These are phyloP conservation scores for Suillus paluster DNA, from an alignment of 768 basidiomycete species.

Conservation along the genomic window DNA sequence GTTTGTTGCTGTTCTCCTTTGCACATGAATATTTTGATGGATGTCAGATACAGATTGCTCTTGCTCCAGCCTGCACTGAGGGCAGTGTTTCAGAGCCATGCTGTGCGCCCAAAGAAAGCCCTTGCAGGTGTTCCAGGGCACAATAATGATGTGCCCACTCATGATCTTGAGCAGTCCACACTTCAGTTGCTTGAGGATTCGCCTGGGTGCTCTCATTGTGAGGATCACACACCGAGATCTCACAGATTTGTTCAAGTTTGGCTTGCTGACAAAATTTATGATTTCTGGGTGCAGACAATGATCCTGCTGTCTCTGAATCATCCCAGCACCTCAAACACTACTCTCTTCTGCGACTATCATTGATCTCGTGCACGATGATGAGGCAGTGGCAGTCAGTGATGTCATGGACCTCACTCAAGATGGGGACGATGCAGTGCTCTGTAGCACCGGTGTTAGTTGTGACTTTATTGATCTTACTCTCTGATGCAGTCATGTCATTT, in stretches of 20 bases:
- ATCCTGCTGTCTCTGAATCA: background rate
- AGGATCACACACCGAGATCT: background rate
- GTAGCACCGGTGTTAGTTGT: background rate
- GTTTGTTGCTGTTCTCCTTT: background rate
- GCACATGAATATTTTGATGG: too few relatives aligned
- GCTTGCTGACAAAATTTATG: background rate
- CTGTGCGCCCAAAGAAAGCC: background rate
- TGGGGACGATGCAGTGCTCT: background rate
- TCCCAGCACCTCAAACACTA: too few relatives aligned
- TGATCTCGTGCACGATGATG: background rate
- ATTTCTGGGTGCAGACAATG: background rate
- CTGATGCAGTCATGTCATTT: background rate
- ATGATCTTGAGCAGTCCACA: background rate
- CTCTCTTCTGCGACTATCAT: too few relatives aligned
- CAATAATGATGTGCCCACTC: background rate
- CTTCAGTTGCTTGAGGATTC: background rate
- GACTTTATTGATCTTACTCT: background rate
- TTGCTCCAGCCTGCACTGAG: background rate
- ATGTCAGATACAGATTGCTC: background rate
- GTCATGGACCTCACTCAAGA: background rate
- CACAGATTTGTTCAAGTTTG: background rate
- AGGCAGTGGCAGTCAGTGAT: background rate
- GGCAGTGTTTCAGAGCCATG: slow-evolving; percentile 1
- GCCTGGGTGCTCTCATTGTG: background rate
- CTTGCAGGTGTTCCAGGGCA: background rate